Conservation (phyloP, 805 yeast genomes). For the Ogataea allantospora region DNA sequence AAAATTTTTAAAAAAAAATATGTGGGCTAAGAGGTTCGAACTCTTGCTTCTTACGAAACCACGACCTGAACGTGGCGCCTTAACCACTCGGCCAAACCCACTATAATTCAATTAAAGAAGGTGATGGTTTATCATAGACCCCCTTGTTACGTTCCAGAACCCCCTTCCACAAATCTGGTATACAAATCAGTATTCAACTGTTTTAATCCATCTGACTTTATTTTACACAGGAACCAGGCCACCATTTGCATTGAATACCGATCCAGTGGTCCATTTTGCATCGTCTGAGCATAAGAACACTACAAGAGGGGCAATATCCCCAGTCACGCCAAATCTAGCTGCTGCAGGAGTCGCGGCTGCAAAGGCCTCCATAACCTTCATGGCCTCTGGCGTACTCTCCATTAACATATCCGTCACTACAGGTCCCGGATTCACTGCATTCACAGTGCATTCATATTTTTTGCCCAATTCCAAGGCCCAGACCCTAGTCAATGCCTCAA, state of each 20-base stretch:
- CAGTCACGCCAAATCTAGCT: conserved; percentile 16
- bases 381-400: conserved; percentile 15
- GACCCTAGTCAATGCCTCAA: conserved; percentile 41
- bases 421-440: conserved; percentile 47
- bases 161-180: no score
- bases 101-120: conserved; percentile 5
- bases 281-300: conserved; percentile 17
- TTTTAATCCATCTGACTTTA: neutral
- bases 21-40: conserved; percentile 33
- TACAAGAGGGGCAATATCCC: conserved; percentile 20
- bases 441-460: conserved; percentile 41
- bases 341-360: conserved; percentile 19
- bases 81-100: conserved; percentile 33
- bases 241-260: conserved; percentile 19
- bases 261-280: conserved; percentile 18
- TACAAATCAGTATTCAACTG: neutral
- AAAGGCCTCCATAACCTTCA: conserved; percentile 9
- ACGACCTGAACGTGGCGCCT: conserved; percentile 33
- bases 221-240: conserved; percentile 11
- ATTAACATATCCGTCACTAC: conserved; percentile 40
- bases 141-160: no score
- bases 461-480: conserved; percentile 43
- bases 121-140: no score
- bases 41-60: conserved; percentile 32
- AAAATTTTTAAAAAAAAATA: conserved; percentile 7